Evolutionary conservation across 441 rosid species (phyloP), one percentile per base, ranked within the genome.

Genomic region (Euphorbia schlechtendalii): DNA sequence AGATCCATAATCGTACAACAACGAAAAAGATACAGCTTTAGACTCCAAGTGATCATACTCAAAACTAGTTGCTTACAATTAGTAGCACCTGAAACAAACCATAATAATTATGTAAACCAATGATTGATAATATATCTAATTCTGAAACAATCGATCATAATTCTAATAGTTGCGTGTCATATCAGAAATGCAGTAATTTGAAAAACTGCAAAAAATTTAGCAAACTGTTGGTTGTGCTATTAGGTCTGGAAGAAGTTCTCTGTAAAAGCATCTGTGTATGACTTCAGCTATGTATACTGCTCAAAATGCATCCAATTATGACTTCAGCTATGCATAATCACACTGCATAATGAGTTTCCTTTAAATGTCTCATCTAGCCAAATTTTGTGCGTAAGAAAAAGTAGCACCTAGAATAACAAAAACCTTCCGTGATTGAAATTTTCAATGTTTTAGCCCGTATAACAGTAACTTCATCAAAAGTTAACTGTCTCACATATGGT

Each of bases 41-140:
- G 48, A 25, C 46, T 32, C 8, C 58, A 70, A 67, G 30, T 11
- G 28, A 65, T 67, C 43, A 59, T 22, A 55, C 59, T 64, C 59
- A 45, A 28, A n/a, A 25, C 12, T 18, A 27, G 20, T 14, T 41
- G 56, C 3, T 56, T 8, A 63, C 15, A 43, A 67, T 18, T 22
- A n/a, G 14, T 56, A n/a, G 8, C 14, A n/a, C 28, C 41, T 5
- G 0, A 36, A 1, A 28, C 2, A 17, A 3, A 40, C n/a, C 8
- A 15, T 48, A 25, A 12, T 40, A 1, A 25, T 36, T 9, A 20
- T 17, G 21, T 12, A 43, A 43, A 32, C 34, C 14, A 22, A 5
- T n/a, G n/a, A n/a, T n/a, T 3, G 13, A 13, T 2, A 61, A 24
- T 30, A 60, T 21, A 41, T 61, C 10, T 59, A 30, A 59, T 21